Conservation (phyloP, 768 basidiomycete species). For the Rhodotorula sphaerocarpa region DNA sequence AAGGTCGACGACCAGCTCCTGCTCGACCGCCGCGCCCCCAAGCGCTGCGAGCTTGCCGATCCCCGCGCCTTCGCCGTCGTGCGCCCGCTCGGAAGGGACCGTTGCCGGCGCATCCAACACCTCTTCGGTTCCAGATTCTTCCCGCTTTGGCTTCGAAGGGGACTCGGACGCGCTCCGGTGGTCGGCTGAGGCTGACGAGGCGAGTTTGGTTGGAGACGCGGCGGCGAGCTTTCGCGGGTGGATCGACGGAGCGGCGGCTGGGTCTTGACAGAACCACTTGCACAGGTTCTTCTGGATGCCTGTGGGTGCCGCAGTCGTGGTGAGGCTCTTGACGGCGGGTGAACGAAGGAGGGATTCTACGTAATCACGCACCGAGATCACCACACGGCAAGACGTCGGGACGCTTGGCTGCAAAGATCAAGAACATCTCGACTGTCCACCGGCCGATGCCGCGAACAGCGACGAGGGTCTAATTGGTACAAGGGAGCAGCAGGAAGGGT, state of each 20-base stretch:
- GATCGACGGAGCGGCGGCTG: constrained; percentile 10
- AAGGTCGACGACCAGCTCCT: constrained; percentile 9
- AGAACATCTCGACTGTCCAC: constrained; percentile 59
- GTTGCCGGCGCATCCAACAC: background rate
- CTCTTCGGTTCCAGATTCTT: background rate
- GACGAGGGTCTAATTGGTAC: constrained; percentile 45
- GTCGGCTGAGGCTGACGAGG: background rate
- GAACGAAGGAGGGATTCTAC: background rate
- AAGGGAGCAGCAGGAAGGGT: background rate
- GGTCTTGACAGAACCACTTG: constrained; percentile 32
- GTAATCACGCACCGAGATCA: constrained; percentile 27
- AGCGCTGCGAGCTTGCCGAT: constrained; percentile 21
- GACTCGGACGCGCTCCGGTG: background rate
- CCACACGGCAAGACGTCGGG: constrained; percentile 68
- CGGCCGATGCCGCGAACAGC: constrained; percentile 54
- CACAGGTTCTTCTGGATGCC: constrained; percentile 39
- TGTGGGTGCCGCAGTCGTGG: background rate
- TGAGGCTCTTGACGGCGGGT: background rate
- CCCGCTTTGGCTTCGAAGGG: background rate
- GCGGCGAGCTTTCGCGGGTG: constrained; percentile 29
- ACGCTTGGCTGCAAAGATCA: constrained; percentile 68
- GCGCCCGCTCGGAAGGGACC: background rate
- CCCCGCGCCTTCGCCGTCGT: constrained; percentile 5
- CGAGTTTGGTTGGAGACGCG: constrained; percentile 15
- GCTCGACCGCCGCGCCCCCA: constrained; percentile 9